Evolutionary conservation across 2,329 filamentous ascomycete species (phyloP).

Genomic region (Hypoxylon sp.): DNA sequence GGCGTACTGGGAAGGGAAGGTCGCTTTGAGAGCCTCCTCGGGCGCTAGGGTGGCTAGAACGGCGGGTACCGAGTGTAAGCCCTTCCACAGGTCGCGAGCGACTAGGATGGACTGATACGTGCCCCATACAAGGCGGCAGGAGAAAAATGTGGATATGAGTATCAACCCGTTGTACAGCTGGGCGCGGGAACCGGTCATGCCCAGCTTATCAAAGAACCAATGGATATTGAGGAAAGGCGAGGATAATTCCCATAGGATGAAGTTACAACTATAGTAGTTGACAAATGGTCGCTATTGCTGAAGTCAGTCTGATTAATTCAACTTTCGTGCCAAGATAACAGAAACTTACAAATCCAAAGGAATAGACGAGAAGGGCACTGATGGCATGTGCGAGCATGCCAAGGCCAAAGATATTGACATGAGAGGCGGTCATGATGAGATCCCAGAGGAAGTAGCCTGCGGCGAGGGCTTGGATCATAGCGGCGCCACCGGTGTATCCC

Average conservation of each 20-base stretch:
- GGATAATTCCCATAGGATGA: slow-evolving; percentile 90
- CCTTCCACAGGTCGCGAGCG: slow-evolving; percentile 76
- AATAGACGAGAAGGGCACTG: slow-evolving; percentile 79
- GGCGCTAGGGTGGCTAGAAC: slow-evolving; percentile 53
- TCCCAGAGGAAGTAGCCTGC: slow-evolving; percentile 90
- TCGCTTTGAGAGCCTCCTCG: slow-evolving; percentile 50
- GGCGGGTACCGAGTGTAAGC: slow-evolving; percentile 61
- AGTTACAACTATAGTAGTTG: slow-evolving; percentile 84
- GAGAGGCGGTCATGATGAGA: slow-evolving; percentile 74
- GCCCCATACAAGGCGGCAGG: slow-evolving; percentile 82
- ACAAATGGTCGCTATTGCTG: slow-evolving; percentile 81
- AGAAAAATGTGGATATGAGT: slow-evolving; percentile 81
- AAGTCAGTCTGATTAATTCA: slow-evolving; percentile 11
- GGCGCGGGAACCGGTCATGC: slow-evolving; percentile 78
- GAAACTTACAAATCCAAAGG: slow-evolving; percentile 80
- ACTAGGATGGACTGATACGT: slow-evolving; percentile 78
- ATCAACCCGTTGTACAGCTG: slow-evolving; percentile 84
- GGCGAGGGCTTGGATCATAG: slow-evolving; percentile 81
- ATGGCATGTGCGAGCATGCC: slow-evolving; percentile 83
- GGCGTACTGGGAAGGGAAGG: slow-evolving; percentile 55
- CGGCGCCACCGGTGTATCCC: slow-evolving; percentile 80
- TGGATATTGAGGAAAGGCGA: slow-evolving; percentile 89
- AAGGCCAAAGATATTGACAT: slow-evolving; percentile 79
- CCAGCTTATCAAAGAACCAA: slow-evolving; percentile 92
- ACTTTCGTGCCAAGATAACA: slow-evolving; percentile 2